Base-by-base conservation (phyloP, 371 early-diverging fungal species). In the Mortierella polycephala region DNA sequence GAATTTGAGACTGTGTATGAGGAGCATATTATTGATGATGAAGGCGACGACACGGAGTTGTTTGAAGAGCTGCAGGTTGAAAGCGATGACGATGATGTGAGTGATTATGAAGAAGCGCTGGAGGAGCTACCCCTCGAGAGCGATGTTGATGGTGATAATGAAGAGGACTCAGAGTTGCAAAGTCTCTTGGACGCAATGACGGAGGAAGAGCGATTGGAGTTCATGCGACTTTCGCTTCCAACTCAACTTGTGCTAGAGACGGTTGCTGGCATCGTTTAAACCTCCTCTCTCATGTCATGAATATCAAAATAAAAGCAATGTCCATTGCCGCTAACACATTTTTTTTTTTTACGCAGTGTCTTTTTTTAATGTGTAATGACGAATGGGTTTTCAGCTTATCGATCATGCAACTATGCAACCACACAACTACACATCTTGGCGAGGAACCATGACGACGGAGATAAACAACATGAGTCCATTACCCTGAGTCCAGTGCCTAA, bases 191-290 rank as follows among this genome's bases (percentile, higher is more conserved):
- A 56, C 18, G 21, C 72, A 21, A 77, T 77, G 79, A 53, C 71
- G 1, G 56, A 57, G n/a, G 79, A 71, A 23, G 79, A 77, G 37
- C 47, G 79, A 18, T 30, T 37, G 47, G 79, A 77, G 64, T 77
- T 65, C 45, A 12, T 72, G 41, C 60, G 79, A 13, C 69, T 77
- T 21, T 77, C 79, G 3, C 45, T 23, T 13, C 13, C 40, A 7
- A 7, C 39, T 42, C 11, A 47, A 4, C 30, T 30, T 30, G 30
- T 30, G 30, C 30, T 4, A 30, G 30, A 1, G 30, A 30, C 30
- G 4, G 30, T 30, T 4, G 30, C 30, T 30, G 30, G 30, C 30
- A 30, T 4, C 30, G 30, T 30, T 30, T 30, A 30, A 30, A 4
- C 30, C 4, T 30, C 30, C 30, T 30, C 30, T 1, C 4, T 30